Conservation (phyloP, 148 eudicot genomes). For the Amaranthus hypochondriacus region DNA sequence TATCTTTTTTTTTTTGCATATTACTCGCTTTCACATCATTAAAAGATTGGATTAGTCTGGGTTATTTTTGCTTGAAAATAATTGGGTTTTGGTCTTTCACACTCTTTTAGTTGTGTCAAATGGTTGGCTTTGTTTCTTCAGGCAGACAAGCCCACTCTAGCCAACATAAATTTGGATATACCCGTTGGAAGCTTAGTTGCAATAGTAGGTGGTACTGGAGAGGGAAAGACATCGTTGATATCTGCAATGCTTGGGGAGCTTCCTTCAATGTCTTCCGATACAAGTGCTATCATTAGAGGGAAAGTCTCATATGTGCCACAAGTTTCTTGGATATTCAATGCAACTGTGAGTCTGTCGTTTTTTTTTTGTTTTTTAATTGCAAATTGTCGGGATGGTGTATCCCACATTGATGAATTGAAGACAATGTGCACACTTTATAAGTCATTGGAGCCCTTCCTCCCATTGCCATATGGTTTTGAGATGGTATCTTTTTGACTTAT, state of each 20-base stretch:
- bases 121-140: slow-evolving; percentile 24
- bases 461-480: no score
- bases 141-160: slow-evolving; percentile 75
- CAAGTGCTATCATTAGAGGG: slow-evolving; percentile 71
- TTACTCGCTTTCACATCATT: no score
- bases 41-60: no score
- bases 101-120: not conserved
- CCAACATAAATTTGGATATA: slow-evolving; percentile 73
- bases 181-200: slow-evolving; percentile 88
- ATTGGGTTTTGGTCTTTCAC: not conserved
- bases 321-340: slow-evolving; percentile 99
- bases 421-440: no score
- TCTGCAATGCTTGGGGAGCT: slow-evolving; percentile 99
- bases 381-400: no score
- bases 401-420: no score
- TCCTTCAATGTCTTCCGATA: slow-evolving; percentile 55
- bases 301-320: slow-evolving; percentile 85
- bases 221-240: slow-evolving; percentile 91
- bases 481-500: no score
- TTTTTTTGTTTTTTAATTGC: not conserved
- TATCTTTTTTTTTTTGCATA: no score
- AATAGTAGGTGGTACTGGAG: slow-evolving; percentile 91
- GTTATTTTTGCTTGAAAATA: no score
- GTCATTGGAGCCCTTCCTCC: no score
- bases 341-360: slow-evolving; percentile 57